Evolutionary conservation across 306 rosid genomes (phyloP), one percentile per base, ranked within the genome.

Genomic region (Chamaecrista fasciculata): DNA sequence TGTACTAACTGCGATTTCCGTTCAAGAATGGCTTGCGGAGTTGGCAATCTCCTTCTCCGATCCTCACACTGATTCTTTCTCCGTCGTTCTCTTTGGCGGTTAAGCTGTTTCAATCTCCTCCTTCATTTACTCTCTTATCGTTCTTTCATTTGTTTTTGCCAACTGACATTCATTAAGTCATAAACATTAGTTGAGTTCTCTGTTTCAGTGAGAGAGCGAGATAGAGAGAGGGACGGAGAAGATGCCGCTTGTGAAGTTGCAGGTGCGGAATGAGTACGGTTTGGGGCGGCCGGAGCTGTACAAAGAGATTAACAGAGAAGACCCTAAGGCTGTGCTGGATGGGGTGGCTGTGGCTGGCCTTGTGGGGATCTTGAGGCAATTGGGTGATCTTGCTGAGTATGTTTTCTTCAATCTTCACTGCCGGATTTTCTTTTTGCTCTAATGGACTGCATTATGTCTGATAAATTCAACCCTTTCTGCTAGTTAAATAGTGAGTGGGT

Each of bases 331-430:
- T 4, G 92, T 94, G 49, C 81, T 94, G n/a, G 97, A 94, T 59
- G 95, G 92, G 34, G 91, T 86, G 2, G 89, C 96, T 68, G 99
- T 94, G 28, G 85, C 95, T 75, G 99, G 97, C 69, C 97, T 94
- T 62, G 96, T 94, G 42, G 99, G 99, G 91, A 88, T 91, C 91
- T 82, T 91, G 86, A 82, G 96, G 59, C 99, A 94, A 60, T 84
- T 94, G 47, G 99, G 99, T 55, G 99, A 94, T 85, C 99, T 94
- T 73, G 96, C 96, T 49, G 97, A 94, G 99, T 94, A 90, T 47
- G 95, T 69, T 23, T 71, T 76, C 67, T 60, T 83, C 14, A 36
- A 65, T 55, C 56, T 55, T 83, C 16, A 42, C 59, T 50, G 28
- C 78, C 1, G 3, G 31, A 19, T 34, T 33, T 7, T 57, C 8